Evolutionary conservation across 1,139 yeast species (phyloP).

Genomic region (Yamadazyma mexicana): DNA sequence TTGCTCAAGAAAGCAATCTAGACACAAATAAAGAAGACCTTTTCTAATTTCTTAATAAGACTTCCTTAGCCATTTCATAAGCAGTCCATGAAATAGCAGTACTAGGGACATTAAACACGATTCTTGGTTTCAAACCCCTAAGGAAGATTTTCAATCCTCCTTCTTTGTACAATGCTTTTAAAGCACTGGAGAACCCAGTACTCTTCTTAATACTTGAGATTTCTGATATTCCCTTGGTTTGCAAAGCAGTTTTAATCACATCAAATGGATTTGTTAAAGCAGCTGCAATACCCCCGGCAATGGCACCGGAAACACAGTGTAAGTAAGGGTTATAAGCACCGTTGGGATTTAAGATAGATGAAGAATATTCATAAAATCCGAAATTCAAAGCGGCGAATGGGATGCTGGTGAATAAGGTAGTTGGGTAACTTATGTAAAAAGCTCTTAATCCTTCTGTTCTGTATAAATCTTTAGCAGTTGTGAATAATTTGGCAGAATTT

Average conservation of each 20-base stretch:
- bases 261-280: conserved; percentile 96
- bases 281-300: conserved; percentile 96
- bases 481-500: conserved; percentile 26
- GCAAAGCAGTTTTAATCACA: conserved; percentile 89
- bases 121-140: conserved; percentile 88
- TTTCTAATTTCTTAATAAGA: conserved; percentile 32
- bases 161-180: conserved; percentile 60
- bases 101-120: conserved; percentile 91
- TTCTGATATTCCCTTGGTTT: conserved; percentile 63
- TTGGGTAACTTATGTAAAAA: conserved; percentile 91
- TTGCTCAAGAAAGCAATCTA: conserved; percentile 17
- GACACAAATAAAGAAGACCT: conserved; percentile 7
- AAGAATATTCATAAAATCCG: conserved; percentile 85
- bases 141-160: conserved; percentile 73
- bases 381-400: conserved; percentile 97
- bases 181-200: conserved; percentile 72
- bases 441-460: conserved; percentile 76
- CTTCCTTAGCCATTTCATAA: conserved; percentile 93
- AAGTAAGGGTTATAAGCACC: conserved; percentile 82
- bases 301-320: conserved; percentile 92
- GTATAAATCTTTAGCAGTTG: conserved; percentile 54
- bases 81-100: conserved; percentile 99
- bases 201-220: conserved; percentile 56
- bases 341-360: conserved; percentile 75
- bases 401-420: conserved; percentile 87